These are phyloP conservation scores for Dioszegia crocea DNA, from an alignment of 768 basidiomycete genomes.

Conservation along the genomic window DNA sequence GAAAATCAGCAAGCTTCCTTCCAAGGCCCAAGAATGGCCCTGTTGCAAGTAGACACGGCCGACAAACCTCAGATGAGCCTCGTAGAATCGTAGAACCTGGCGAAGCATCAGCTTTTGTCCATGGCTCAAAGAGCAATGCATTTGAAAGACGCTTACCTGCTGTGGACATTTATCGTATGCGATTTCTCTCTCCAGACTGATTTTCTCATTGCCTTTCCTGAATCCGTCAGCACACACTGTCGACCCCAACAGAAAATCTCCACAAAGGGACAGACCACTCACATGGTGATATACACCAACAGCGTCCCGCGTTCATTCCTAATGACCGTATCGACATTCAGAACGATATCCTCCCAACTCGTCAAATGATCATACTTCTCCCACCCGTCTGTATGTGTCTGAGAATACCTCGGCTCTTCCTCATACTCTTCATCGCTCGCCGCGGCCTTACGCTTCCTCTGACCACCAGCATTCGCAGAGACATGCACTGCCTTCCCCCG, in stretches of 20 bases:
- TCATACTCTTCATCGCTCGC: slow-evolving; percentile 5
- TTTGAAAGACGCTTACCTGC: slow-evolving; percentile 22
- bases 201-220: slow-evolving; percentile 41
- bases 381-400: slow-evolving; percentile 33
- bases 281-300: slow-evolving; percentile 45
- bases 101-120: neutral
- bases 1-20: neutral
- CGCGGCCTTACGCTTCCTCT: slow-evolving; percentile 15
- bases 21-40: too few species aligned
- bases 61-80: slow-evolving; percentile 46
- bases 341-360: slow-evolving; percentile 45
- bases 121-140: neutral
- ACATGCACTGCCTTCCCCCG: neutral
- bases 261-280: slow-evolving; percentile 18
- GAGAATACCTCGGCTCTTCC: slow-evolving; percentile 15
- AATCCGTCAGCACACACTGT: neutral
- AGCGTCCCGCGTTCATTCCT: slow-evolving; percentile 24
- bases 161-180: slow-evolving; percentile 43
- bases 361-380: slow-evolving; percentile 37
- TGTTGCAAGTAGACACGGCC: too few species aligned
- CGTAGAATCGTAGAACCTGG: slow-evolving; percentile 48
- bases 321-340: slow-evolving; percentile 42
- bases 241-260: too few species aligned
- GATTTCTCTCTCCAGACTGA: slow-evolving; percentile 26
- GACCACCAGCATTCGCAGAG: neutral